Conservation (phyloP, 257 asterid species). For the Solanum gandarillasii region DNA sequence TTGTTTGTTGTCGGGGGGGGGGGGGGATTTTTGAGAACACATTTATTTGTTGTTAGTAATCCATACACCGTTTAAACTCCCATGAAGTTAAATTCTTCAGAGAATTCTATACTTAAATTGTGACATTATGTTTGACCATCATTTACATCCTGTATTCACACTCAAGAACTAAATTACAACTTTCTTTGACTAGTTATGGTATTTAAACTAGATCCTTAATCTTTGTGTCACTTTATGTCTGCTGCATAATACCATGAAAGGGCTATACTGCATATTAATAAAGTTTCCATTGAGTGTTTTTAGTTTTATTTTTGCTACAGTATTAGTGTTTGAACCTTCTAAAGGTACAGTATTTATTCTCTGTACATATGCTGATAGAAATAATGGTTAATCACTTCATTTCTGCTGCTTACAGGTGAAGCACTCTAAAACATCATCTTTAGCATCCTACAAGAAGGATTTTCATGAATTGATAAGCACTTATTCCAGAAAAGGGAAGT, state of each 20-base stretch:
- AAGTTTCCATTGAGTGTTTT: no score
- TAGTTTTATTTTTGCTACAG: background rate
- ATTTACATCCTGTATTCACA: background rate
- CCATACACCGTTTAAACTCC: background rate
- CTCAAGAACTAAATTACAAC: background rate
- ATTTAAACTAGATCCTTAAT: background rate
- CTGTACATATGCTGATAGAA: background rate
- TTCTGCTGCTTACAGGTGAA: slow-evolving; percentile 38
- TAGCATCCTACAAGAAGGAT: slow-evolving; percentile 47
- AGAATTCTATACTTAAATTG: background rate
- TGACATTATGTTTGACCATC: background rate
- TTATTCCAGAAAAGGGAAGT: slow-evolving; percentile 26
- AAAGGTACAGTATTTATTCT: background rate
- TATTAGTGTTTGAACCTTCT: background rate
- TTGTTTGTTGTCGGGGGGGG: background rate
- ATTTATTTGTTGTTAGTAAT: background rate
- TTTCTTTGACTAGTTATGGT: background rate
- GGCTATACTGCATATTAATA: no score
- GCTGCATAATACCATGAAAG: no score
- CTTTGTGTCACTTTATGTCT: no score
- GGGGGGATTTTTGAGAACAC: background rate
- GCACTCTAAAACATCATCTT: slow-evolving; percentile 52
- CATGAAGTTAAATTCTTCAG: background rate
- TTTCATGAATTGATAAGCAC: slow-evolving; percentile 33
- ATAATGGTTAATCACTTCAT: background rate